A percentile compares a stretch with the other conserved stretches of the same genome.
Conservation (phyloP, 139 green algal species). For the Volvox africanus region DNA sequence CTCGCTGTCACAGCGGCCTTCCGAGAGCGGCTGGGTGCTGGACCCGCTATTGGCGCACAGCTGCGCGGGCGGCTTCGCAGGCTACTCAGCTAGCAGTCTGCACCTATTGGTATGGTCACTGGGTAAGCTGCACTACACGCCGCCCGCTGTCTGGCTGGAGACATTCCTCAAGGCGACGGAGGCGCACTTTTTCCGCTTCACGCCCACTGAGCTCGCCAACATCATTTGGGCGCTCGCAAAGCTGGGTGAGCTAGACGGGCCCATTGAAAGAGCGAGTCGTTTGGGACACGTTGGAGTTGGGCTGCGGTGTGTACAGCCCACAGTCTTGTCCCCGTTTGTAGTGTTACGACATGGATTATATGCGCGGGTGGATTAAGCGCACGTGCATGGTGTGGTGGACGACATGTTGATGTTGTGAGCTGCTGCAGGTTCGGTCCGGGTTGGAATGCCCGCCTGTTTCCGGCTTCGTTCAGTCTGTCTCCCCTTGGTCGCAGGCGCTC, state of each 20-base stretch:
- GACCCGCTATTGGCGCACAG: constrained; percentile 40
- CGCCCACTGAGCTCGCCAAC: constrained; percentile 61
- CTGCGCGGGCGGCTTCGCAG: constrained; percentile 50
- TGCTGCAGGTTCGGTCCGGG: too few relatives aligned
- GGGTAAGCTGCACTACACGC: constrained; percentile 56
- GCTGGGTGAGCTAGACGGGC: constrained; percentile 48
- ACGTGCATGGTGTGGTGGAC: too few relatives aligned
- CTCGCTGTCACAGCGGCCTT: not conserved
- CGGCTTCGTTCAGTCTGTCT: not conserved
- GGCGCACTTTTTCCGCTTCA: constrained; percentile 61
- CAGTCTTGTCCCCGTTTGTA: too few relatives aligned
- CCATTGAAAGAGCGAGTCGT: too few relatives aligned
- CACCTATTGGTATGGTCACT: constrained; percentile 60
- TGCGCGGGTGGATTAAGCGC: too few relatives aligned
- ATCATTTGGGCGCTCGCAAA: constrained; percentile 65
- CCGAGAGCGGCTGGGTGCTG: constrained; percentile 38
- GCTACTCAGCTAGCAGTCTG: constrained; percentile 56
- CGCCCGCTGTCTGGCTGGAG: constrained; percentile 42
- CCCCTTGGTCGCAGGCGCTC: not conserved
- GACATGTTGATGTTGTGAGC: not conserved
- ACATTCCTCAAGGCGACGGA: constrained; percentile 50
- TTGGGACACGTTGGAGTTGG: not conserved
- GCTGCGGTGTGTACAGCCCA: too few relatives aligned
- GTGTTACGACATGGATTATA: too few relatives aligned
- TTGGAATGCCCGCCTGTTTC: too few relatives aligned